Conservation (phyloP, 305 asterid species). For the Caryopteris hybrid region DNA sequence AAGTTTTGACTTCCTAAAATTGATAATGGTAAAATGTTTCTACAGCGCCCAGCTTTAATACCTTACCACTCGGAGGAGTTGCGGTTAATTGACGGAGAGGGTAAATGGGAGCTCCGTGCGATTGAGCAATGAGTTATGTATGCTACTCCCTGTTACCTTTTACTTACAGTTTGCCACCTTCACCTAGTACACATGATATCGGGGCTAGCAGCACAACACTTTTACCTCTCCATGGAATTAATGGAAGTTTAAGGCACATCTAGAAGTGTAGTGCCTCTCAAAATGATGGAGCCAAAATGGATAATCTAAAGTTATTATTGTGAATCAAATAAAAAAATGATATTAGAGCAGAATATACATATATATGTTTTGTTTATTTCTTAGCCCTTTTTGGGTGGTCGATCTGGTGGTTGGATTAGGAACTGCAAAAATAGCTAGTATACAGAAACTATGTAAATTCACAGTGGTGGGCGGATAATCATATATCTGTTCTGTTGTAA, state of each 20-base stretch:
- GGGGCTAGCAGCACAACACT: conserved; percentile 14
- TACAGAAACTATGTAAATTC: conserved; percentile 32
- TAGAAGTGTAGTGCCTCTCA: neutral
- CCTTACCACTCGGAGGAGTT: conserved; percentile 92
- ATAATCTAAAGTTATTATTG: conserved; percentile 17
- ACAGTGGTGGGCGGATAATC: conserved; percentile 1
- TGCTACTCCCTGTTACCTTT: conserved; percentile 12
- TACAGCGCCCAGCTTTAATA: conserved; percentile 96
- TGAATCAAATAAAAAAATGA: conserved; percentile 24
- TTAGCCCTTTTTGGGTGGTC: neutral
- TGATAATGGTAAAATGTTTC: conserved; percentile 3
- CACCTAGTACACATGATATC: neutral
- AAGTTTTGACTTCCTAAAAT: neutral
- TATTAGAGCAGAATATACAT: conserved; percentile 11
- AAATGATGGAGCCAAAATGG: conserved; percentile 9
- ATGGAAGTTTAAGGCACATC: neutral
- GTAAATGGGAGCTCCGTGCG: conserved; percentile 95
- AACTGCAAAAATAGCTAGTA: conserved; percentile 13
- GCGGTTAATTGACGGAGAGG: conserved; percentile 96
- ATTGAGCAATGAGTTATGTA: conserved; percentile 48
- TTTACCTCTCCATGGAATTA: conserved; percentile 8
- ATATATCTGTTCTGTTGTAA: conserved; percentile 27
- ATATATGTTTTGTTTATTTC: neutral
- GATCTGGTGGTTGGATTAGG: conserved; percentile 18
- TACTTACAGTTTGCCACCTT: conserved; percentile 15